Base-by-base conservation (phyloP, 352 stramenopile genomes). In the Globisporangium spinosum region DNA sequence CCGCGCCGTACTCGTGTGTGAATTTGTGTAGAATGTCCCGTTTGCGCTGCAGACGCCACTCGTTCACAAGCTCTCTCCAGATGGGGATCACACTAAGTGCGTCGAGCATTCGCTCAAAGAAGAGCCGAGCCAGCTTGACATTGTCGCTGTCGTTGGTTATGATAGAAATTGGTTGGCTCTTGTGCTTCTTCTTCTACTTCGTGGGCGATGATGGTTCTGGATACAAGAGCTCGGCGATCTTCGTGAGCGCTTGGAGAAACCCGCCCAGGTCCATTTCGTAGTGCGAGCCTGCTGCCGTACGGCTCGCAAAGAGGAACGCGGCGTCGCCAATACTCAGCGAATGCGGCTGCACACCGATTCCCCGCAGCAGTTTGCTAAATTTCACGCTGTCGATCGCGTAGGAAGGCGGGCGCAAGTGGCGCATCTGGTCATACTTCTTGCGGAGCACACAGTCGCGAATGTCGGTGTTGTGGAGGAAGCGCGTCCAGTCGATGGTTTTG, bases 341-440 rank as follows among this genome's bases (percentile, higher is more conserved):
- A 7, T 67, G 60, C 0, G 86, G 84, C 29, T 90, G 78, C 1
- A 91, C 65, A 0, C 69, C 69, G 45, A 80, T 84, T 60, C 93
- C 84, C 2, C 85, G 85, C 12, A 94, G 61, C 8, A 93, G 66
- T 49, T 90, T 90, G 62, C 81, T 87, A 68, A 94, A 94, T 58
- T 94, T 94, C 67, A 93, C 78, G 56, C 84, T 84, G 58, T 94
- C 86, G 25, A 91, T 73, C 1, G 74, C 62, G 17, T 71, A 60
- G 22, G 61, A 76, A 4, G 76, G 73, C 9, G 86, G 86, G 47
- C 89, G 81, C 9, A 80, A 83, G 17, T 66, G 70, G 15, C 84
- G 82, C 13, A 94, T 59, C 8, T 74, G 58, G 8, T 80, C 70
- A 32, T 77, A 94, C 27, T 78, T 78, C 22, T 70, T 55, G 0